Evolutionary conservation across 257 asterid genomes (phyloP), one percentile per base, ranked within the genome.

Genomic region (Solanum paucissectum): DNA sequence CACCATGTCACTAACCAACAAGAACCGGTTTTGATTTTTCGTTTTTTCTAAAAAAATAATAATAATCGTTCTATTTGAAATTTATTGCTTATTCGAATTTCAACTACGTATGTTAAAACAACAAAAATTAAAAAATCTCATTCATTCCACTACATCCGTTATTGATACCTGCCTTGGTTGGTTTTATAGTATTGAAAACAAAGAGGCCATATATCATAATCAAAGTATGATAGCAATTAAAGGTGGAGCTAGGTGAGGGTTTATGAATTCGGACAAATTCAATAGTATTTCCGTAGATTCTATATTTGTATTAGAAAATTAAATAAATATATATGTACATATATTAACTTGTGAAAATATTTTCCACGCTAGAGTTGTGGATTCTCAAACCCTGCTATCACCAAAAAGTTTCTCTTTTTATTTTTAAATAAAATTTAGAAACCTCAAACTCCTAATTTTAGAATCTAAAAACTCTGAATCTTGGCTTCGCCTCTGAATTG

Each of bases 261-360:
- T 52, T 18, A 0, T 52, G 9, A 52, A 9, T 52, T 52, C 3
- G 9, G 8, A 52, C 1, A 20, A 52, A 16, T 52, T 1, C 23
- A 16, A 52, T 13, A 46, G 1, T 46, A 13, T 46, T 46, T 46
- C 3, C 2, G 7, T 46, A 46, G 1, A 46, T 46, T 0, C 0
- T 46, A 2, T 46, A 46, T 46, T 46, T 46, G 0, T 46, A 46
- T 2, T 46, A 16, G 3, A 52, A 52, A 52, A 5, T 16, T 52
- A 52, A 16, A 52, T 52, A 52, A 52, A 2, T 16, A 52, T 52
- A 52, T 16, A 16, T 16, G 23, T 52, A 52, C 6, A 3, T 52
- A 16, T 52, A 52, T 52, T 52, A 52, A 52, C 62, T 52, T 52
- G 62, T 52, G 9, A 52, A 52, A 52, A 52, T 52, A 52, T 20